phyloP scores from a whole-genome alignment of 2,329 filamentous ascomycete species.

The Colletotrichum nymphaeae region DNA sequence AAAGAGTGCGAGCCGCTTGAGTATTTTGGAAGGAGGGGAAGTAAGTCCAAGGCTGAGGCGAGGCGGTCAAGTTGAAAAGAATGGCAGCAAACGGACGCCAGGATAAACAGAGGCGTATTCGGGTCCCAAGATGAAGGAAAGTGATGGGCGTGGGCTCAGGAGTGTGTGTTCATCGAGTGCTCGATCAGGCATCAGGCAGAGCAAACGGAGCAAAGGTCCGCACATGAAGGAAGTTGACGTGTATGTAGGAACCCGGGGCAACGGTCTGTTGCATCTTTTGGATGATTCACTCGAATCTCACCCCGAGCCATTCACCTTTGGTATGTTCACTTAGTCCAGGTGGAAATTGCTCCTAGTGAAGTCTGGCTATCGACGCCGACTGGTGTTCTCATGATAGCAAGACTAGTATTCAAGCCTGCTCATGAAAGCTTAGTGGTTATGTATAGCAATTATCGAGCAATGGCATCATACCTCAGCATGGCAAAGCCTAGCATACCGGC shows the following conservation, averaged over 20 bases:
- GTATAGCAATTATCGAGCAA: too few relatives aligned
- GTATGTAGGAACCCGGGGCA: background rate
- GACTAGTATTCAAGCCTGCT: background rate
- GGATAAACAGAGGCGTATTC: background rate
- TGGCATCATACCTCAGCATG: too few relatives aligned
- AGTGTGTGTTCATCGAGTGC: background rate
- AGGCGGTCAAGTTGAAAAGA: background rate
- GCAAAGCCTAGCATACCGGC: too few relatives aligned
- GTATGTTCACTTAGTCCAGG: background rate
- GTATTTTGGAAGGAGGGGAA: background rate
- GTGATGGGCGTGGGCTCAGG: background rate
- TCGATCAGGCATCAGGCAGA: background rate
- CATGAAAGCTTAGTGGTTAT: too few relatives aligned
- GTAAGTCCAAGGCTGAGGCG: background rate
- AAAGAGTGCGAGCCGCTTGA: background rate
- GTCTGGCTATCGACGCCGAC: background rate
- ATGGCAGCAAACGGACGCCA: background rate
- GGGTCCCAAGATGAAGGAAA: background rate
- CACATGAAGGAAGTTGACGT: background rate
- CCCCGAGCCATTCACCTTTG: background rate
- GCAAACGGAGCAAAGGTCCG: background rate
- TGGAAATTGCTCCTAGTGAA: background rate
- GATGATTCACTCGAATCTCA: background rate
- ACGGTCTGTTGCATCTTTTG: background rate
- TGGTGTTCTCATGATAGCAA: background rate